Evolutionary conservation across 2,329 filamentous ascomycete genomes (phyloP), one percentile per base, ranked within the genome.

Genomic region (Botrytis squamosa): DNA sequence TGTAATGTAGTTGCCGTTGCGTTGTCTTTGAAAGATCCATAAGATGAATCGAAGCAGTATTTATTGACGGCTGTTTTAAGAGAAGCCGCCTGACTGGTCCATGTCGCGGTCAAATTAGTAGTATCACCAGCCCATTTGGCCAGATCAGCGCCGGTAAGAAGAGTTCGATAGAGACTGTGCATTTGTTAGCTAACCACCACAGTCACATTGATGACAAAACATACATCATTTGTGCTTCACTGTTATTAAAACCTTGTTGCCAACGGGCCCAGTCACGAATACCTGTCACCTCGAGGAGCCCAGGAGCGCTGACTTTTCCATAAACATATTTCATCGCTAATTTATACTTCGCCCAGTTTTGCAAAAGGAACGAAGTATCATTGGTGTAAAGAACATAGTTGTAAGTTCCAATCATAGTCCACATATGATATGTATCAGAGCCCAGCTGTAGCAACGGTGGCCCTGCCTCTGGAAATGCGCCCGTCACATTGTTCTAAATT

Each of bases 301-400:
- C 84, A 1, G 79, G 76, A 18, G 78, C 72, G 14, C 69, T 81
- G 44, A 86, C 82, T 78, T 86, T 86, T 20, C 75, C 79, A 71
- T 85, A 83, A 44, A 86, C 83, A 67, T 74, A 78, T 7, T 83
- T 74, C 83, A 89, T 85, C 1, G 85, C 87, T 7, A 79, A 79
- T 9, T 84, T 77, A 76, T 89, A 89, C 4, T 83, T 83, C 0
- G 81, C 77, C 88, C 88, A 89, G 42, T 85, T 85, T 8, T 78
- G 71, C 8, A 77, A 74, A 12, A 89, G 79, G 73, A 87, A 89
- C 0, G 79, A 80, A 3, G 85, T 81, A 73, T 90, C 86, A 49
- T 86, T 86, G 2, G 86, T 86, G 76, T 85, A 90, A 2, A 89
- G 82, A 59, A 88, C 83, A 76, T 90, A 90, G 73, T 89, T 88